Percentiles rank a stretch among this genome's conserved stretches.
Evolutionary conservation across 148 eudicot genomes (phyloP).

Genomic region (Rheum nobile): DNA sequence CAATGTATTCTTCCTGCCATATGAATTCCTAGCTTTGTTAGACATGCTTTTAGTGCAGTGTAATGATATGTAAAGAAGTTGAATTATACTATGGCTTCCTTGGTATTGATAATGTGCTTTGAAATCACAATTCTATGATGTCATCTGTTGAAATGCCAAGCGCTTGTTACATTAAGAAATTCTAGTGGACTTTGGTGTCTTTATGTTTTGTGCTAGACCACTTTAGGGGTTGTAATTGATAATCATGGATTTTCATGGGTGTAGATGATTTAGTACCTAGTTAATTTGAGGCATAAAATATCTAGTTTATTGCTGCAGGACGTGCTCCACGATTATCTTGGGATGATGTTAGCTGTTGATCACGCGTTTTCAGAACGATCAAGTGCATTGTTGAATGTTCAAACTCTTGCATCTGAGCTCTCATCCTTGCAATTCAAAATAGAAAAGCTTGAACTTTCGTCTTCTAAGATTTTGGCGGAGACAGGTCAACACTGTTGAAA

Average conservation of each 20-base stretch:
- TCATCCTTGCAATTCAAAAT: conserved; percentile 55
- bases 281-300: background rate
- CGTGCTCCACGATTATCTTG: conserved; percentile 92
- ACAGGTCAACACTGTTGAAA: conserved; percentile 70
- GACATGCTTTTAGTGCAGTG: too few relatives aligned
- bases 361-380: conserved; percentile 90
- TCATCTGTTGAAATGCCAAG: too few relatives aligned
- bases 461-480: conserved; percentile 97
- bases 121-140: too few relatives aligned
- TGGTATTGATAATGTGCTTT: too few relatives aligned
- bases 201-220: background rate
- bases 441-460: conserved; percentile 82
- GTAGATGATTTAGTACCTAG: background rate
- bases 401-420: conserved; percentile 78
- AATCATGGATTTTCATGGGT: background rate
- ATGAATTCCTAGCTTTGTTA: too few relatives aligned
- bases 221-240: background rate
- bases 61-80: too few relatives aligned
- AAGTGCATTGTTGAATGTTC: conserved; percentile 87
- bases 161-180: too few relatives aligned
- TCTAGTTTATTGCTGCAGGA: conserved; percentile 41
- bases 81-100: too few relatives aligned
- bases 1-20: too few relatives aligned
- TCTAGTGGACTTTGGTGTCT: too few relatives aligned
- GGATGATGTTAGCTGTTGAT: conserved; percentile 81